Evolutionary conservation across 371 early-diverging fungal genomes (phyloP), one percentile per base, ranked within the genome.

Genomic region (Mucor saturninus): DNA sequence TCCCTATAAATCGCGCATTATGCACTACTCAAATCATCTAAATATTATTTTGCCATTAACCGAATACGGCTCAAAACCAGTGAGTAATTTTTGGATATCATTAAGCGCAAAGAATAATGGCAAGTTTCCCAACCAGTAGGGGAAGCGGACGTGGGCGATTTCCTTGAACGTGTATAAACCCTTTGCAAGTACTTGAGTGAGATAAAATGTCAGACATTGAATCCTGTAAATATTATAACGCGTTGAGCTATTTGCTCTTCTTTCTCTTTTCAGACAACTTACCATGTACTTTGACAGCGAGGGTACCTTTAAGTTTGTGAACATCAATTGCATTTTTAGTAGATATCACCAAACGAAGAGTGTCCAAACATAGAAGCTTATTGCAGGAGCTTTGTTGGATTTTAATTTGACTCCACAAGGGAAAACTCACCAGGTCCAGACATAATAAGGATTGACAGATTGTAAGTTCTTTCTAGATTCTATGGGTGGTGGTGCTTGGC

Each of bases 241-340:
- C 21, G 21, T 21, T 21, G 21, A 21, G 21, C 21, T 21, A 21
- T 21, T 64, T 50, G 52, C 59, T 60, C 15, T 61, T 57, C 46
- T 64, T 69, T 3, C 52, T 69, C 53, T 60, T 64, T 54, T 64
- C 56, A 46, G 61, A 64, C 13, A 14, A 10, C 13, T n/a, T 42
- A 57, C 51, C 69, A 58, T 65, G 62, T 2, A 69, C 64, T 64
- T 69, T 59, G 45, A 65, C 61, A 28, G 65, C 65, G 46, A 69
- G 49, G 35, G 69, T 62, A 50, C 62, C 69, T 54, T 64, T 62
- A 31, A 69, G 40, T 51, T 62, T 69, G 35, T 64, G 53, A 35
- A 69, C 35, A 61, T 64, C 69, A 64, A 65, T 69, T 38, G 69
- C 65, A 69, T 69, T 61, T 61, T 64, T 69, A 45, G 53, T 61